Evolutionary conservation across 805 yeast genomes (phyloP), one percentile per base, ranked within the genome.

Genomic region (Wickerhamiella azymoides): DNA sequence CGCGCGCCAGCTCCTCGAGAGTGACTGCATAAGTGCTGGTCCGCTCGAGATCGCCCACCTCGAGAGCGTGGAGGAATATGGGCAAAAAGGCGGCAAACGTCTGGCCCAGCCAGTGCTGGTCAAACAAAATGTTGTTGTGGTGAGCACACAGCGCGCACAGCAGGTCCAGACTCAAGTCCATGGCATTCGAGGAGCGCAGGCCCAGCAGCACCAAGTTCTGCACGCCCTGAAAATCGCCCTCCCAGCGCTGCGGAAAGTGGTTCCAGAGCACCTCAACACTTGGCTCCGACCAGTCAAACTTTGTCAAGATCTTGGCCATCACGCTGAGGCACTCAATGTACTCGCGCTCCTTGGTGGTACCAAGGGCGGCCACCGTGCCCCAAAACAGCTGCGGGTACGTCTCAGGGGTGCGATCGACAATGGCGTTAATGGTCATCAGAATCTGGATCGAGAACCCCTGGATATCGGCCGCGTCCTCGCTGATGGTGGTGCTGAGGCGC

Each of bases 391-490:
- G 96, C 0, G 98, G 97, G 61, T 80, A 85, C 52, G 84, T 82
- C 8, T 89, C 72, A 53, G 79, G 83, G 39, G 86, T 64, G 56
- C 85, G 94, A 0, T 94, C 92, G 1, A 89, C 83, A 11, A 86
- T 78, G 0, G 96, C 94, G 64, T 89, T 86, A 55, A 92, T 62
- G 0, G 98, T 89, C 96, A 92, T 89, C 51, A 92, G 65, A 46
- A 92, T 92, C 63, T 92, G 98, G 88, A 92, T 84, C 0, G 96
- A 80, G 63, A 93, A 93, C 0, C 96, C 95, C 62, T 89, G 97
- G 33, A 92, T 88, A 54, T 92, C 98, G 0, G 75, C 65, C 10
- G 85, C 77, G 36, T 79, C 85, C 59, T 93, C 99, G 0, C 96
- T 78, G 7, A 92, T 80, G 0, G 99, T 93, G 55, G 86, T 88